Evolutionary conservation across 768 basidiomycete species (phyloP).

Genomic region (Xerocomellus intermedius): DNA sequence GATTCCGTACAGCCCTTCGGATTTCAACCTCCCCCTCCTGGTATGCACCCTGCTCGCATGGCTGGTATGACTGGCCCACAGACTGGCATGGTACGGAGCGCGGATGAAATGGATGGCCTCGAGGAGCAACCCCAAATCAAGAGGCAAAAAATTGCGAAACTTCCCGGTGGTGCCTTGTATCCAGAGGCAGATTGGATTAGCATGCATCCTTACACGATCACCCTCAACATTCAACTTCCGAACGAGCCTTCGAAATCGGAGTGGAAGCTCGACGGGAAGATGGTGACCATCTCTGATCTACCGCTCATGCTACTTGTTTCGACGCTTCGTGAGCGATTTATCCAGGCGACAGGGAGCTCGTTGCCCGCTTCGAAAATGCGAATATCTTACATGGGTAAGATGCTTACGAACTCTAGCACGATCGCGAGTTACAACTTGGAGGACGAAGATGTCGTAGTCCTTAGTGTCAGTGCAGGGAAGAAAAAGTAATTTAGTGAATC

Average conservation of each 20-base stretch:
- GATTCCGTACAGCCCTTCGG: constrained; percentile 78
- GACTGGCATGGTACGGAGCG: constrained; percentile 71
- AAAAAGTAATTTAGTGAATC: constrained; percentile 50
- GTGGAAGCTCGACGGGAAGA: constrained; percentile 86
- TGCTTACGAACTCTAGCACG: constrained; percentile 82
- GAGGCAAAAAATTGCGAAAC: constrained; percentile 80
- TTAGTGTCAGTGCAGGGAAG: constrained; percentile 74
- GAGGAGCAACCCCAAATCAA: constrained; percentile 82
- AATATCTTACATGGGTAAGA: constrained; percentile 76
- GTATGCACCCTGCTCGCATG: constrained; percentile 69
- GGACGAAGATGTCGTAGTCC: constrained; percentile 80
- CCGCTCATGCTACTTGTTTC: constrained; percentile 84
- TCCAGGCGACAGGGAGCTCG: constrained; percentile 73
- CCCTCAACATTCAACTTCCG: constrained; percentile 81
- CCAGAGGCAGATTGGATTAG: constrained; percentile 87
- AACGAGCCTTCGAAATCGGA: constrained; percentile 80
- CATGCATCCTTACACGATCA: constrained; percentile 91
- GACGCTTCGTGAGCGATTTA: constrained; percentile 85
- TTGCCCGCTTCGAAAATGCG: constrained; percentile 79
- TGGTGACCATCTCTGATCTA: constrained; percentile 76
- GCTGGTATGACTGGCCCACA: constrained; percentile 59
- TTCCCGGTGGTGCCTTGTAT: constrained; percentile 81
- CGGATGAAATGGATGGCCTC: constrained; percentile 77
- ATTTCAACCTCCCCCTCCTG: constrained; percentile 66
- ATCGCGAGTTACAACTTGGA: constrained; percentile 88